These are phyloP conservation scores for Fusarium xyrophilum DNA, from an alignment of 2,329 filamentous ascomycete species.

Conservation along the genomic window DNA sequence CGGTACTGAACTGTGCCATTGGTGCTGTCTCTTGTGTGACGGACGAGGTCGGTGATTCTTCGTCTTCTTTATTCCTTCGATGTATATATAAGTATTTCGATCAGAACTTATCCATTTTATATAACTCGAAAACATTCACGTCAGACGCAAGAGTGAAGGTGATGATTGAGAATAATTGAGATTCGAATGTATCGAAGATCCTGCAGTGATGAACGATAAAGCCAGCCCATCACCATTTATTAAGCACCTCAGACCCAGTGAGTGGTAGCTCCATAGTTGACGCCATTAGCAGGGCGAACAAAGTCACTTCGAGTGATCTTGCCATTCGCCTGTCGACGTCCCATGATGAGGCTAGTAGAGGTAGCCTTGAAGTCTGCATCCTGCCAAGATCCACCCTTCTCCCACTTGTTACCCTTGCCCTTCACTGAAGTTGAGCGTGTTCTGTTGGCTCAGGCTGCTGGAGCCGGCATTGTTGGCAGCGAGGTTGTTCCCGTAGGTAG, in stretches of 20 bases:
- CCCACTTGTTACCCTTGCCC: background rate
- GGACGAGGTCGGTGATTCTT: background rate
- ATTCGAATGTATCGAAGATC: background rate
- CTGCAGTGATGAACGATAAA: background rate
- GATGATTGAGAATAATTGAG: too few relatives aligned
- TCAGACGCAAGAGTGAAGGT: background rate
- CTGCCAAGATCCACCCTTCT: background rate
- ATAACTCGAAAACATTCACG: rapidly evolving
- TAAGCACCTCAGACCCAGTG: background rate
- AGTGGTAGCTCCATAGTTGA: background rate
- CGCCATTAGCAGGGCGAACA: background rate
- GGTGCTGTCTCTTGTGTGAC: background rate
- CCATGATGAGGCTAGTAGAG: background rate
- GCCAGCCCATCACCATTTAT: background rate
- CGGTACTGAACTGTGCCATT: background rate
- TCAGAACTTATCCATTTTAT: too few relatives aligned
- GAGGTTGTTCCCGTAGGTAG: background rate
- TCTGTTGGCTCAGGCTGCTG: background rate
- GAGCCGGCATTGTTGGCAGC: background rate
- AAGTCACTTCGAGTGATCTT: background rate
- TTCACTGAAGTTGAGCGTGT: background rate
- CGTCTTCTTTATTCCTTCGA: too few relatives aligned
- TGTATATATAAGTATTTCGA: background rate
- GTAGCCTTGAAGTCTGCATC: background rate
- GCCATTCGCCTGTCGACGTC: background rate